Evolutionary conservation across 2,329 filamentous ascomycete species (phyloP), one percentile per base, ranked within the genome.

Genomic region (Coniochaeta hoffmannii): DNA sequence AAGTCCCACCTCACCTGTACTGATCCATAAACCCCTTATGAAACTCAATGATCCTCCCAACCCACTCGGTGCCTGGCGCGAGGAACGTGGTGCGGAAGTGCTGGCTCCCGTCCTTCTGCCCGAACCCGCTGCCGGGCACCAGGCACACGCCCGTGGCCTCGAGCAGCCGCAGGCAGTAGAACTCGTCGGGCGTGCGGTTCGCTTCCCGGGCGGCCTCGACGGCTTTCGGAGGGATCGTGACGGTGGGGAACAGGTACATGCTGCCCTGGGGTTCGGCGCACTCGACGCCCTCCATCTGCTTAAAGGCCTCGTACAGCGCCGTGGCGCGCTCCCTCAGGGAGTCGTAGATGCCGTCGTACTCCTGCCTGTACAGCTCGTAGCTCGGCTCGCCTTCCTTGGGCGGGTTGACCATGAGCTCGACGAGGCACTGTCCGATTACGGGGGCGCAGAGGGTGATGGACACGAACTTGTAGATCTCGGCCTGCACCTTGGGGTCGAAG

Each of bases 241-340:
- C 96, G 64, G 90, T 94, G 24, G 94, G 94, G 83, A 97, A 99
- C 66, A 99, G 88, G 77, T 99, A 99, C 94, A 99, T 99, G 69
- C 89, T 87, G 58, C 94, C 94, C 81, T 96, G 89, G 55, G 94
- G 94, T 63, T 85, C 80, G 65, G 88, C 88, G 74, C 92, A 96
- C 70, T 92, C 83, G 57, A 99, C 93, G 57, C 94, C 94, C 73
- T 97, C 93, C 94, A 99, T 97, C 68, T 90, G 76, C 71, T 85
- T 78, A 74, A 99, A 99, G 28, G 93, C 92, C 65, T 91, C 82
- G 74, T 95, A 94, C 52, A 99, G 80, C 7, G 94, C 92, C 57
- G 78, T 82, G 36, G 94, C 94, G 61, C 94, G 87, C 71, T 88
- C 75, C 67, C 84, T 83, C 57, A 99, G 80, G 52, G 89, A 88